Conservation (phyloP, 1,139 yeast species). For the Nakaseomyces nivariensis region DNA sequence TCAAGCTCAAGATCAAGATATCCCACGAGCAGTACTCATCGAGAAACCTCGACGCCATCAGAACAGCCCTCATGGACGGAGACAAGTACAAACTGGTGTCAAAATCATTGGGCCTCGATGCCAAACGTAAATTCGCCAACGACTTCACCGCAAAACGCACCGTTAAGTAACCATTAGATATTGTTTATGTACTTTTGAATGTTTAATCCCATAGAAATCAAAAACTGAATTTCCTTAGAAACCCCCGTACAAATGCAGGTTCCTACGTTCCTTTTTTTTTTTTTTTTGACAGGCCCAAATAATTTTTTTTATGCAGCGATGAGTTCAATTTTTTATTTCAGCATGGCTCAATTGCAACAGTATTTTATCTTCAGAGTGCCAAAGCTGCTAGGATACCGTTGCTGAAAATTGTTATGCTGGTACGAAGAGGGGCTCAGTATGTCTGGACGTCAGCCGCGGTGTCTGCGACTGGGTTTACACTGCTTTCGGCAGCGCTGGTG, state of each 20-base stretch:
- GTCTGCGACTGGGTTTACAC: conserved; percentile 43
- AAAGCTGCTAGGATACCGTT: no score
- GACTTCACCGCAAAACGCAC: conserved; percentile 12
- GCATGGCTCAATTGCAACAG: no score
- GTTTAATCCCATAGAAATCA: no score
- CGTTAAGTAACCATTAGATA: not conserved
- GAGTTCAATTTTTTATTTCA: no score
- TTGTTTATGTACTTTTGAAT: no score
- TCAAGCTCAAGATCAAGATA: conserved; percentile 23
- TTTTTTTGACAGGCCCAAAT: not conserved
- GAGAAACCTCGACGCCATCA: conserved; percentile 22
- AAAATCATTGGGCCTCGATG: conserved; percentile 24
- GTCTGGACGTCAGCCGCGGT: conserved; percentile 2
- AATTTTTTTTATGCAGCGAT: no score
- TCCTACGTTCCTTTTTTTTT: no score
- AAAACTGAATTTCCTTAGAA: not conserved
- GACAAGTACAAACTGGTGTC: conserved; percentile 34
- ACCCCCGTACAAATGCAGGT: not conserved
- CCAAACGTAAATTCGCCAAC: conserved; percentile 30
- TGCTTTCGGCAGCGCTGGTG: conserved; percentile 58
- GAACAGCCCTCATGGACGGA: conserved; percentile 31
- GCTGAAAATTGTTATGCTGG: not conserved
- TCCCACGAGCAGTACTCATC: conserved; percentile 20
- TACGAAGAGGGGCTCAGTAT: conserved; percentile 3
- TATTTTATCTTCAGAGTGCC: no score